Evolutionary conservation across 495 filamentous ascomycete species (phyloP).

Genomic region (Xylaria palmicola): DNA sequence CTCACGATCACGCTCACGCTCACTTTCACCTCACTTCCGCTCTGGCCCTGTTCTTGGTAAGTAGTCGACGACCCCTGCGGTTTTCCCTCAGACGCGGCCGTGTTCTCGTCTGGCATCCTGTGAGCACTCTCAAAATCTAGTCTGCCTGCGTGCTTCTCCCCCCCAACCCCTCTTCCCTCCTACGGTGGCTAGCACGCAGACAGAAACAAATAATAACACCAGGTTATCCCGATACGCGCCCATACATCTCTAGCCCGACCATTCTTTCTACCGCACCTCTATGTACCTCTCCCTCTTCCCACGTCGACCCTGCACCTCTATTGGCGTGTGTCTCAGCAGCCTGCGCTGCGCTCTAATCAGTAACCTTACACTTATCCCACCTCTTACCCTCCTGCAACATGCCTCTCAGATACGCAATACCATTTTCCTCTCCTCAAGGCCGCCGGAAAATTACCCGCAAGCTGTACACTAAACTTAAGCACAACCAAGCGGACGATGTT

Average conservation of each 20-base stretch:
- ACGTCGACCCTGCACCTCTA: too few species aligned
- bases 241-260: neutral
- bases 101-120: neutral
- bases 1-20: slow-evolving; percentile 2
- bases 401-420: neutral
- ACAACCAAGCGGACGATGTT: slow-evolving; percentile 11
- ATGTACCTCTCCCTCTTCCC: too few species aligned
- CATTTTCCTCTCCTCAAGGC: slow-evolving; percentile 10
- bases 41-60: slow-evolving; percentile 23
- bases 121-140: neutral
- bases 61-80: too few species aligned
- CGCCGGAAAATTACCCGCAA: slow-evolving; percentile 6
- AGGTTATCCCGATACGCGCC: too few species aligned
- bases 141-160: neutral
- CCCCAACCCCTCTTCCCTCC: neutral
- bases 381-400: neutral
- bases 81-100: too few species aligned
- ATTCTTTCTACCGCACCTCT: too few species aligned
- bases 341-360: neutral
- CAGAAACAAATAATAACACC: too few species aligned
- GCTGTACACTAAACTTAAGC: slow-evolving; percentile 12
- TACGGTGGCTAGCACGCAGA: neutral
- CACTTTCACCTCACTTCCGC: slow-evolving; percentile 12
- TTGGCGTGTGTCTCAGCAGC: neutral
- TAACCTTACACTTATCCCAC: neutral